These are phyloP conservation scores for Phyllosticta citrichinensis DNA, from an alignment of 2,329 filamentous ascomycete species.

Conservation along the genomic window DNA sequence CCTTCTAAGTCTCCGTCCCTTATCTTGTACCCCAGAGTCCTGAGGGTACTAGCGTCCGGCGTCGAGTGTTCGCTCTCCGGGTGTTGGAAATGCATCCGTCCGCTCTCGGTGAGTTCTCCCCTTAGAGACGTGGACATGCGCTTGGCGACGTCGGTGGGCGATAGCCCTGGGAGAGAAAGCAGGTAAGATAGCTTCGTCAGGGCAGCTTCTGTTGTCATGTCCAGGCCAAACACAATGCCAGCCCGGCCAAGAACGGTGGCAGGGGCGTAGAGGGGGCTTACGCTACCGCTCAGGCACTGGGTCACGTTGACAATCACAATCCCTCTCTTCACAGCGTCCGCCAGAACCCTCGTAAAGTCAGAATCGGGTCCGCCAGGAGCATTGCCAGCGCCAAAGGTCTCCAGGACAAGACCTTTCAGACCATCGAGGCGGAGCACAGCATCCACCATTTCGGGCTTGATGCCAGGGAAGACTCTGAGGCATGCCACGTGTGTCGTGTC, in stretches of 20 bases:
- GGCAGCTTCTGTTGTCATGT: slow-evolving; percentile 82
- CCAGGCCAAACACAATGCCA: slow-evolving; percentile 80
- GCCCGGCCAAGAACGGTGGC: slow-evolving; percentile 62
- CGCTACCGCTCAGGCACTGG: slow-evolving; percentile 56
- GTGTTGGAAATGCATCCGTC: slow-evolving; percentile 65
- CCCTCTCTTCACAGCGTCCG: slow-evolving; percentile 65
- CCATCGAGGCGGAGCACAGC: slow-evolving; percentile 68
- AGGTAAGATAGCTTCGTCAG: slow-evolving; percentile 86
- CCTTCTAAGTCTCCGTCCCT: slow-evolving; percentile 57
- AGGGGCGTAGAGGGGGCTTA: slow-evolving; percentile 32
- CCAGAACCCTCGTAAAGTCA: slow-evolving; percentile 66
- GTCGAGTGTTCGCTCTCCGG: slow-evolving; percentile 48
- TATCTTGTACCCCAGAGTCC: slow-evolving; percentile 71
- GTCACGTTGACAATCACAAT: slow-evolving; percentile 86
- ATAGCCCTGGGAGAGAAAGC: slow-evolving; percentile 57
- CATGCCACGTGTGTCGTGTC: slow-evolving; percentile 86
- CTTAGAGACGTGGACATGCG: slow-evolving; percentile 67
- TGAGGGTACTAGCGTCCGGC: slow-evolving; percentile 55
- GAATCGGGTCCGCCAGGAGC: slow-evolving; percentile 74
- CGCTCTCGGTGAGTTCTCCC: slow-evolving; percentile 75
- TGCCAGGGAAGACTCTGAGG: slow-evolving; percentile 82
- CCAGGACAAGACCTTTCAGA: slow-evolving; percentile 71
- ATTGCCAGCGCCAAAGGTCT: slow-evolving; percentile 91
- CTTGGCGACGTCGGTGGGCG: slow-evolving; percentile 53
- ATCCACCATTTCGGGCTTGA: slow-evolving; percentile 88